Conservation (phyloP, 1,139 yeast species). For the Suhomyces yuchorum region DNA sequence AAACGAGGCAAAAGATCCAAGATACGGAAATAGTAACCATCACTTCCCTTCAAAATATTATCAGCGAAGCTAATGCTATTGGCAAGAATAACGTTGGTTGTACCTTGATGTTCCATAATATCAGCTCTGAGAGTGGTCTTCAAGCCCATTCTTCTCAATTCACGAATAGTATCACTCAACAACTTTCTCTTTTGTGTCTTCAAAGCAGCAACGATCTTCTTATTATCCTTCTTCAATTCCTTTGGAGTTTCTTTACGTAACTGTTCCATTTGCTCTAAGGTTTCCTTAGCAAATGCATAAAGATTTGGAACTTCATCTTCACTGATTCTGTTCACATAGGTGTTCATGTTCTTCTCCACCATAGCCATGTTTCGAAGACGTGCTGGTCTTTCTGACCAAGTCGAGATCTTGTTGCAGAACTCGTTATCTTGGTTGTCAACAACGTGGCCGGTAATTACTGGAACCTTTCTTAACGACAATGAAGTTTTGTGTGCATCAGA, state of each 20-base stretch:
- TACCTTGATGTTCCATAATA: conserved; percentile 59
- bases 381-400: conserved; percentile 59
- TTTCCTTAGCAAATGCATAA: conserved; percentile 54
- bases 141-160: conserved; percentile 74
- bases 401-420: conserved; percentile 29
- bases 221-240: conserved; percentile 68
- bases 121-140: conserved; percentile 67
- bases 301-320: conserved; percentile 40
- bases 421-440: conserved; percentile 18
- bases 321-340: conserved; percentile 44
- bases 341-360: conserved; percentile 58
- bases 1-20: conserved; percentile 81
- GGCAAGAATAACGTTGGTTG: conserved; percentile 64
- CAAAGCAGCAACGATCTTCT: conserved; percentile 70
- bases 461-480: conserved; percentile 14
- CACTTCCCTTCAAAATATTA: conserved; percentile 48
- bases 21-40: conserved; percentile 64
- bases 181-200: conserved; percentile 79
- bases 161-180: conserved; percentile 74
- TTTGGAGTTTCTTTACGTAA: conserved; percentile 79
- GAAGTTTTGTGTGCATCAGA: conserved; percentile 18
- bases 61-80: conserved; percentile 50
- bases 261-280: conserved; percentile 59
- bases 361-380: conserved; percentile 52
- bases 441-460: conserved; percentile 20